phyloP scores from a whole-genome alignment of 331 rosid species.

The Cydonia oblonga region DNA sequence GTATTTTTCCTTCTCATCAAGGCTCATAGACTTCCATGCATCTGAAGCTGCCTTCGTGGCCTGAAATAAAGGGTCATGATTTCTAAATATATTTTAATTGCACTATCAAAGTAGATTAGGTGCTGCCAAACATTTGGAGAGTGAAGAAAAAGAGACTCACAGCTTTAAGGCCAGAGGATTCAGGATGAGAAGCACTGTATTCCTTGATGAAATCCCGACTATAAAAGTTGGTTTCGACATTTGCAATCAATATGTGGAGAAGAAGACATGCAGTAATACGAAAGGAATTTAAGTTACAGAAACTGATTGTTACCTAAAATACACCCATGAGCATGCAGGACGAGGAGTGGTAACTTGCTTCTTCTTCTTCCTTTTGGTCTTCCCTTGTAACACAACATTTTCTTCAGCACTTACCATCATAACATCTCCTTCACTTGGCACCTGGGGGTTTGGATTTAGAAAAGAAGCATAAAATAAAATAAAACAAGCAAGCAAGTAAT shows the following conservation, averaged over 20 bases:
- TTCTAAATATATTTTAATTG: background rate
- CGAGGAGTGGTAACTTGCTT: slow-evolving; percentile 21
- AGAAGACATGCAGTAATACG: background rate
- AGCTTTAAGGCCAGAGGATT: slow-evolving; percentile 35
- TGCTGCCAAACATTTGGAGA: slow-evolving; percentile 1
- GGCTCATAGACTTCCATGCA: slow-evolving; percentile 36
- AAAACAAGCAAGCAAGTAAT: background rate
- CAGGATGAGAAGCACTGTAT: slow-evolving; percentile 34
- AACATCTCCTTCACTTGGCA: slow-evolving; percentile 8
- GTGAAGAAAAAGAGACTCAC: slow-evolving; percentile 16
- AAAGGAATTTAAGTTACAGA: background rate
- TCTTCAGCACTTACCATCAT: slow-evolving; percentile 6
- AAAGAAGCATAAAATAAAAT: background rate
- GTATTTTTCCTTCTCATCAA: slow-evolving; percentile 35
- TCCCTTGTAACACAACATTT: slow-evolving; percentile 7
- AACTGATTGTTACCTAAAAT: slow-evolving; percentile 17
- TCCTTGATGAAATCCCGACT: slow-evolving; percentile 33
- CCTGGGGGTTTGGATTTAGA: background rate
- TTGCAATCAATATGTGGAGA: background rate
- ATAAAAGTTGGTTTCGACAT: background rate
- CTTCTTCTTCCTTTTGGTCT: slow-evolving; percentile 16
- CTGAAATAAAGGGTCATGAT: background rate
- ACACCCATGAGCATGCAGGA: slow-evolving; percentile 38
- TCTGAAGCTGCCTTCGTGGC: slow-evolving; percentile 36
- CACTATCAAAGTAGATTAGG: background rate